Conservation (phyloP, 148 eudicot genomes). For the Linanthus parryae region DNA sequence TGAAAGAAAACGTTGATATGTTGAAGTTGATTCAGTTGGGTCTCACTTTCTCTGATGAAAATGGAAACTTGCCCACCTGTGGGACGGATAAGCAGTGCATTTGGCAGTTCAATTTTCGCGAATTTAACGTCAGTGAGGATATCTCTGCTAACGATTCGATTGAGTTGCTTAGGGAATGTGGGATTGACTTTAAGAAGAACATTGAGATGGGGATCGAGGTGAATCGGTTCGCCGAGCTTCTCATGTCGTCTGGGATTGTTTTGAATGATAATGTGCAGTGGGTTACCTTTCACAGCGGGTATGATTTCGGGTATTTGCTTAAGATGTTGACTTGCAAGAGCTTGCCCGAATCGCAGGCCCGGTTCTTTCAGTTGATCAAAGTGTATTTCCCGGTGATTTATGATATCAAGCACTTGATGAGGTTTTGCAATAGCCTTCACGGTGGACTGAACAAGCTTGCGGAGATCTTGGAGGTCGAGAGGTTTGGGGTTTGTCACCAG, state of each 20-base stretch:
- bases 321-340: no score
- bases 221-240: background rate
- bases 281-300: constrained; percentile 1
- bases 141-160: background rate
- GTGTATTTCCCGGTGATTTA: no score
- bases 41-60: background rate
- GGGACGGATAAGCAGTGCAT: background rate
- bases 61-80: background rate
- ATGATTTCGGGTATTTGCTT: constrained; percentile 5
- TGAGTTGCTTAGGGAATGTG: background rate
- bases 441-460: no score
- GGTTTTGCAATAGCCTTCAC: no score
- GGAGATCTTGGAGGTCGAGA: no score
- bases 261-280: background rate
- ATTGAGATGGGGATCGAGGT: background rate
- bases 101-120: background rate
- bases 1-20: background rate
- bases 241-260: background rate
- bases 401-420: no score
- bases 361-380: no score
- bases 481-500: no score
- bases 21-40: background rate
- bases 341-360: no score
- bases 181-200: background rate
- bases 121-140: background rate